Percentiles rank a stretch among this genome's conserved stretches.
Evolutionary conservation across 306 rosid species (phyloP).

Genomic region (Ammopiptanthus mongolicus): DNA sequence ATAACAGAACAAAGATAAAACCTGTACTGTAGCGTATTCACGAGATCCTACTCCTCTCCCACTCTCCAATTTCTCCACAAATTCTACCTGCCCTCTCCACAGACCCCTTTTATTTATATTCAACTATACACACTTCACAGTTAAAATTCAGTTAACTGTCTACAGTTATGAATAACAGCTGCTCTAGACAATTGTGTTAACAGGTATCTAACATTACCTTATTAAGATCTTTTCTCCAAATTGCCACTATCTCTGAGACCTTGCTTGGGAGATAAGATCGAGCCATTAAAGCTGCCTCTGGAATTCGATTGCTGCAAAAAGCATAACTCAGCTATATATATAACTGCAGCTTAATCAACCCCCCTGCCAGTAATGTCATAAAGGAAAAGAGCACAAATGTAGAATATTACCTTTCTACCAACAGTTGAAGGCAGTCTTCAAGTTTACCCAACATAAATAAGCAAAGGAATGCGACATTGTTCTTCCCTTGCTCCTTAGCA

Average conservation of each 20-base stretch:
- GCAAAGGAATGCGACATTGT: constrained; percentile 95
- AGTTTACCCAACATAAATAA: constrained; percentile 91
- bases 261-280: constrained; percentile 98
- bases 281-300: constrained; percentile 99
- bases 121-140: too few relatives aligned
- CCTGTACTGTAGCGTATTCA: too few relatives aligned
- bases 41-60: too few relatives aligned
- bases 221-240: constrained; percentile 92
- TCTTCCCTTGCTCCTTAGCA: constrained; percentile 97
- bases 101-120: too few relatives aligned
- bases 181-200: too few relatives aligned
- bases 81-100: too few relatives aligned
- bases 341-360: constrained; percentile 11
- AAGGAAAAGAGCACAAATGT: background rate
- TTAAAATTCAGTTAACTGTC: too few relatives aligned
- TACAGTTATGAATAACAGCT: too few relatives aligned
- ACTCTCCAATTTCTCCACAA: too few relatives aligned
- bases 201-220: constrained; percentile 44
- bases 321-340: constrained; percentile 18
- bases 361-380: background rate
- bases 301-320: constrained; percentile 85
- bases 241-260: constrained; percentile 92
- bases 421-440: constrained; percentile 95
- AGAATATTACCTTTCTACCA: constrained; percentile 79
- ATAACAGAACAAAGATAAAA: too few relatives aligned